Conservation (phyloP, 257 asterid genomes). For the Fraxinus cuspidata region DNA sequence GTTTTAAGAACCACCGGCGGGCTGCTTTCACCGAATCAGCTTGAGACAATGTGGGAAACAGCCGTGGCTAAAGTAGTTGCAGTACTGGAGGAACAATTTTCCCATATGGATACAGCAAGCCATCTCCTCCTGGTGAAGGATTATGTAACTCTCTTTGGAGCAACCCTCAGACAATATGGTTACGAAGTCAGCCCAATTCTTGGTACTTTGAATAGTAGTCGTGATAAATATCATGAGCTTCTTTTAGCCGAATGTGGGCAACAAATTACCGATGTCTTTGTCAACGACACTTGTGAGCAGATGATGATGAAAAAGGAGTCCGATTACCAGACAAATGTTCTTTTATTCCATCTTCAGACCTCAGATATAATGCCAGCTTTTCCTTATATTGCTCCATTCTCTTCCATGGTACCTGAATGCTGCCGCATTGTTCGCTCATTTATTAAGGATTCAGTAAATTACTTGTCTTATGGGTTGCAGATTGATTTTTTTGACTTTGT, state of each 20-base stretch:
- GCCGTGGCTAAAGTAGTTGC: slow-evolving; percentile 68
- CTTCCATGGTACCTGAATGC: slow-evolving; percentile 86
- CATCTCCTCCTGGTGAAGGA: slow-evolving; percentile 88
- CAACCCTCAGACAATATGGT: slow-evolving; percentile 84
- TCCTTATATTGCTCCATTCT: slow-evolving; percentile 90
- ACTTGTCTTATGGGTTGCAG: slow-evolving; percentile 77
- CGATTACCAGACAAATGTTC: slow-evolving; percentile 85
- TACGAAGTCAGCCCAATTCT: slow-evolving; percentile 75
- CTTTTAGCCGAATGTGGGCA: slow-evolving; percentile 73
- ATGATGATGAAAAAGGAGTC: slow-evolving; percentile 93
- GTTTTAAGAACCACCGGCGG: slow-evolving; percentile 90
- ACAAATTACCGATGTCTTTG: slow-evolving; percentile 59
- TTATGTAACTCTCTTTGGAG: slow-evolving; percentile 89
- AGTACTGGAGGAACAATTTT: slow-evolving; percentile 70
- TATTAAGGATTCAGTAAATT: slow-evolving; percentile 78
- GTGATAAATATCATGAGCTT: slow-evolving; percentile 82
- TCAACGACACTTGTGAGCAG: slow-evolving; percentile 63
- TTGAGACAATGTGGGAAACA: slow-evolving; percentile 93
- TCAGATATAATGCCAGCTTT: slow-evolving; percentile 96
- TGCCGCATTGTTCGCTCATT: slow-evolving; percentile 79
- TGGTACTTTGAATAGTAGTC: slow-evolving; percentile 67
- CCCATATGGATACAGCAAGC: slow-evolving; percentile 73
- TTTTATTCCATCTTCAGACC: slow-evolving; percentile 81
- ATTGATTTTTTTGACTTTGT: slow-evolving; percentile 84
- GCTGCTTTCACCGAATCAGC: slow-evolving; percentile 64